phyloP scores from a whole-genome alignment of 441 rosid genomes.

The Aleurites moluccanus region DNA sequence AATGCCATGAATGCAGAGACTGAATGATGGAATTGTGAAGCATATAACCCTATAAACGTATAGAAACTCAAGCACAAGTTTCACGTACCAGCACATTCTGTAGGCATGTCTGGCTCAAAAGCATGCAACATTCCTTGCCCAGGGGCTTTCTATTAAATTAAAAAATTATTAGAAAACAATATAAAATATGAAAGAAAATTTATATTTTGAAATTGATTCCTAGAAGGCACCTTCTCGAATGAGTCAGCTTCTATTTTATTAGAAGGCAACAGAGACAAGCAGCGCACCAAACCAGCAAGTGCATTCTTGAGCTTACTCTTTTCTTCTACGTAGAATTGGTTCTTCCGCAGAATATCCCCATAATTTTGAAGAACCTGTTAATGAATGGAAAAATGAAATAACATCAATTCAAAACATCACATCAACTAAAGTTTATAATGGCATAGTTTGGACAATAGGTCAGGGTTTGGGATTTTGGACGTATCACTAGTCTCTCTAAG shows the following conservation, averaged over 20 bases:
- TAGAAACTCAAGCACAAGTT: not conserved
- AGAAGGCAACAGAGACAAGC: slow-evolving; percentile 69
- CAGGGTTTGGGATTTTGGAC: not conserved
- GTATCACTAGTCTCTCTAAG: not conserved
- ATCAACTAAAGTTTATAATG: slow-evolving; percentile 5
- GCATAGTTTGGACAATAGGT: not conserved
- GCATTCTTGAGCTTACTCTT: slow-evolving; percentile 68
- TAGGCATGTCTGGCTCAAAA: slow-evolving; percentile 48
- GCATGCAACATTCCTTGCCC: slow-evolving; percentile 48
- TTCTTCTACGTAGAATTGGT: slow-evolving; percentile 69
- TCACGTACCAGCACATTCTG: slow-evolving; percentile 54
- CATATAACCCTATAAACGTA: slow-evolving; percentile 1
- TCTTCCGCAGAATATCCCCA: slow-evolving; percentile 62
- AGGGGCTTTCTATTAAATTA: slow-evolving; percentile 34
- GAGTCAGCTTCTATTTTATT: slow-evolving; percentile 36
- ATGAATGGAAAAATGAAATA: slow-evolving; percentile 18
- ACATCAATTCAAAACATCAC: slow-evolving; percentile 11
- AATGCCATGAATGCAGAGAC: not conserved
- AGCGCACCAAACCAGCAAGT: slow-evolving; percentile 67
- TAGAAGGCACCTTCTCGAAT: slow-evolving; percentile 45
- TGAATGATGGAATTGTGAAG: slow-evolving; percentile 8
- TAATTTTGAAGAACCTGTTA: slow-evolving; percentile 80
- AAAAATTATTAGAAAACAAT: slow-evolving; percentile 14
- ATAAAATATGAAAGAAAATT: slow-evolving; percentile 13
- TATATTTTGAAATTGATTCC: slow-evolving; percentile 14